These are phyloP conservation scores for Scedosporium boydii DNA, from an alignment of 2,329 filamentous ascomycete genomes.

Conservation along the genomic window DNA sequence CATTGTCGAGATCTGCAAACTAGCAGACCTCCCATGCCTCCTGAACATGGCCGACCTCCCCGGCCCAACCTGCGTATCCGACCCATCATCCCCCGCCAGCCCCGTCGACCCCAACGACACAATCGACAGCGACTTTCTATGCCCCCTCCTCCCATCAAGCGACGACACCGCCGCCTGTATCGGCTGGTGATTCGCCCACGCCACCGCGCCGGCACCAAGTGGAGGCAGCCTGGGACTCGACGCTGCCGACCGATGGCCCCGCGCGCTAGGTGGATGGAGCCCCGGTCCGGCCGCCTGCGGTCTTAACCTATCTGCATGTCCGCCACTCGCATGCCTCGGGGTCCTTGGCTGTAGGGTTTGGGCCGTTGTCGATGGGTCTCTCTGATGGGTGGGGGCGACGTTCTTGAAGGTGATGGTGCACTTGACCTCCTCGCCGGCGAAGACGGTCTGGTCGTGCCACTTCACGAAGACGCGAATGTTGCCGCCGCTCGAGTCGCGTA, in stretches of 20 bases:
- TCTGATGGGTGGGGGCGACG: constrained; percentile 41
- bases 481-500: constrained; percentile 17
- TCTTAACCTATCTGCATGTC: not conserved
- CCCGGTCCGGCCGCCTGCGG: not conserved
- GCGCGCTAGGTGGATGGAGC: constrained; percentile 10
- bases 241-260: constrained; percentile 58
- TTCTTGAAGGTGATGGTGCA: constrained; percentile 97
- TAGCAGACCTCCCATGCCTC: constrained; percentile 69
- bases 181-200: not conserved
- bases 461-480: constrained; percentile 93
- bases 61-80: constrained; percentile 6
- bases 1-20: constrained; percentile 54
- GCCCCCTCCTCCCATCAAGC: constrained; percentile 26
- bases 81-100: constrained; percentile 36
- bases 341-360: constrained; percentile 15
- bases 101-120: constrained; percentile 60
- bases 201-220: not conserved
- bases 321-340: constrained; percentile 9
- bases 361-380: constrained; percentile 10
- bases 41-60: constrained; percentile 5
- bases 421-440: constrained; percentile 90
- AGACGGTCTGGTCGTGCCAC: constrained; percentile 91
- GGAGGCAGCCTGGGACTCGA: constrained; percentile 21
- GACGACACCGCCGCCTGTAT: constrained; percentile 8
- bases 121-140: constrained; percentile 69